Conservation (phyloP, 805 yeast species). For the Torulaspora franciscae region DNA sequence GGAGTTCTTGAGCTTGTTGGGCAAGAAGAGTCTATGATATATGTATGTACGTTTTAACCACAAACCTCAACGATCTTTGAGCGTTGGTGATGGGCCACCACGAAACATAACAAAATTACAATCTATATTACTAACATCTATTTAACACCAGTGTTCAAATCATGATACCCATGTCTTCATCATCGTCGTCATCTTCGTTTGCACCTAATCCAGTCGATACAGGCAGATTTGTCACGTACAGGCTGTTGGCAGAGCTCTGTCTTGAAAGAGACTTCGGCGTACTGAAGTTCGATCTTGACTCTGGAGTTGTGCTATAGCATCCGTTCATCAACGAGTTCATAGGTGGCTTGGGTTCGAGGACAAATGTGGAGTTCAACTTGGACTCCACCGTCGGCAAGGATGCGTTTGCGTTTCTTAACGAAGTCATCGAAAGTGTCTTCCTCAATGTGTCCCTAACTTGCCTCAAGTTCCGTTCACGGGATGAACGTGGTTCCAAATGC, state of each 20-base stretch:
- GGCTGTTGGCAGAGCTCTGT: conserved; percentile 18
- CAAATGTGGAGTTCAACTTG: conserved; percentile 29
- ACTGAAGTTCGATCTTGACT: conserved; percentile 27
- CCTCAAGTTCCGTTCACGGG: conserved; percentile 16
- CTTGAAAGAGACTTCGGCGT: conserved; percentile 31
- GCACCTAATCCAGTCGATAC: not conserved
- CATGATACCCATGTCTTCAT: conserved; percentile 15
- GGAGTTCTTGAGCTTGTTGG: conserved; percentile 80
- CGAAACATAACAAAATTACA: not conserved
- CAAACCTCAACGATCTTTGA: not conserved
- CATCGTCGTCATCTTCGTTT: conserved; percentile 10
- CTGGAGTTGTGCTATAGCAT: conserved; percentile 31
- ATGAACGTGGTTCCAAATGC: conserved; percentile 7
- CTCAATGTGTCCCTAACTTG: conserved; percentile 25
- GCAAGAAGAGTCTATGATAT: conserved; percentile 41
- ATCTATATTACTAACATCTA: conserved; percentile 3
- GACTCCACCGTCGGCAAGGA: conserved; percentile 10
- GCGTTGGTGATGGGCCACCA: not conserved
- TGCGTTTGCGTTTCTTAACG: conserved; percentile 11
- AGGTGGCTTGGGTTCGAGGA: conserved; percentile 32
- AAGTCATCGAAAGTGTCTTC: conserved; percentile 25
- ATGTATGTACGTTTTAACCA: not conserved
- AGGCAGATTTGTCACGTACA: not conserved
- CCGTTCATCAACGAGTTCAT: conserved; percentile 33
- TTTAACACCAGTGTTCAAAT: not conserved